Conservation (phyloP, 2,329 filamentous ascomycete species). For the Mycosphaerelloides madeirae region DNA sequence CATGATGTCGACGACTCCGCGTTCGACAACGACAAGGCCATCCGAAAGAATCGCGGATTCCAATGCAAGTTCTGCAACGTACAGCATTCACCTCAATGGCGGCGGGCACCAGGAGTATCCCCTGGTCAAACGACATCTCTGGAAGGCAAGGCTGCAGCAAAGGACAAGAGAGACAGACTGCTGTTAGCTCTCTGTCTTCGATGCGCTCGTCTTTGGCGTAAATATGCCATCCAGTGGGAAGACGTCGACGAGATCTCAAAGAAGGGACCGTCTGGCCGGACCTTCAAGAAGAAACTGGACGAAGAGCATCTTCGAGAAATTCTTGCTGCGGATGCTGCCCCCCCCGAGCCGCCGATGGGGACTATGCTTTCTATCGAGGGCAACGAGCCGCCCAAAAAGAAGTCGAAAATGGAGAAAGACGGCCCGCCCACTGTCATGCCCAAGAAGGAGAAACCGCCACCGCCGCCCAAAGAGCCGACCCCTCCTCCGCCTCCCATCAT, state of each 20-base stretch:
- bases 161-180: conserved; percentile 71
- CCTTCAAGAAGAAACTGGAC: conserved; percentile 83
- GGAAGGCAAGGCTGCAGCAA: conserved; percentile 59
- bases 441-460: conserved; percentile 51
- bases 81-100: conserved; percentile 80
- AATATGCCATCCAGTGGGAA: conserved; percentile 94
- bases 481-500: conserved; percentile 60
- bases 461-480: conserved; percentile 48
- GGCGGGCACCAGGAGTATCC: conserved; percentile 74
- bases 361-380: conserved; percentile 23
- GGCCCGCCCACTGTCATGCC: conserved; percentile 33
- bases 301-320: conserved; percentile 84
- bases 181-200: conserved; percentile 82
- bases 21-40: conserved; percentile 84
- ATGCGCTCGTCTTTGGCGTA: conserved; percentile 89
- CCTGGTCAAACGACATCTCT: conserved; percentile 65
- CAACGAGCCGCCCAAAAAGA: conserved; percentile 57
- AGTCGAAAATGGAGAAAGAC: conserved; percentile 46
- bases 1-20: conserved; percentile 92
- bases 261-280: conserved; percentile 75
- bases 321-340: conserved; percentile 50
- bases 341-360: conserved; percentile 21
- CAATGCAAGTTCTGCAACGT: conserved; percentile 90
- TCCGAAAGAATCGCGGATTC: conserved; percentile 73
- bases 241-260: conserved; percentile 86